Conservation (phyloP, 2,329 filamentous ascomycete genomes). For the Xylariales sp. region DNA sequence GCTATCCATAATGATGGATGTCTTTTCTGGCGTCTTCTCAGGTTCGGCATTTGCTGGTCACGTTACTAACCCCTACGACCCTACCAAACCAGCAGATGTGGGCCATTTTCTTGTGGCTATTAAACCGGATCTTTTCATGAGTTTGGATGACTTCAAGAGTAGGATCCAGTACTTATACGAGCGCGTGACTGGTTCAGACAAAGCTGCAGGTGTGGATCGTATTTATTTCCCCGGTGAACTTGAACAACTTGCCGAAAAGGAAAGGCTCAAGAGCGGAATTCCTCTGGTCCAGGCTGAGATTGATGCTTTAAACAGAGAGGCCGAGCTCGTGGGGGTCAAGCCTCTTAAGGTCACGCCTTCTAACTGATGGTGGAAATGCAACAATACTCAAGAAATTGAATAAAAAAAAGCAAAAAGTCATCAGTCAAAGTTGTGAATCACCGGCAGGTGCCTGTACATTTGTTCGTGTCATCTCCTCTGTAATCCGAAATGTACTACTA, state of each 20-base stretch:
- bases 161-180: constrained; percentile 54
- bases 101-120: constrained; percentile 71
- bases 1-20: constrained; percentile 81
- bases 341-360: no score
- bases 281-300: constrained; percentile 54
- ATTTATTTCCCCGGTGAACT: constrained; percentile 61
- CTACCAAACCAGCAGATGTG: constrained; percentile 63
- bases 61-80: constrained; percentile 73
- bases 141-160: constrained; percentile 62
- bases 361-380: no score
- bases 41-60: constrained; percentile 70
- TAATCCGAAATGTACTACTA: no score
- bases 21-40: constrained; percentile 75
- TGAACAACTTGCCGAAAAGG: constrained; percentile 50
- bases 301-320: constrained; percentile 51
- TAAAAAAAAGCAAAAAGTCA: no score
- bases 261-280: constrained; percentile 51
- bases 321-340: no score
- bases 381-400: no score
- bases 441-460: no score
- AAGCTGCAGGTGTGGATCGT: constrained; percentile 49
- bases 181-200: constrained; percentile 48
- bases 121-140: constrained; percentile 72
- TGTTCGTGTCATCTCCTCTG: no score
- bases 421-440: no score